A percentile compares a stretch with the other conserved stretches of the same genome.
Evolutionary conservation across 1,284 basidiomycete genomes (phyloP).

Genomic region (Malassezia sympodialis): DNA sequence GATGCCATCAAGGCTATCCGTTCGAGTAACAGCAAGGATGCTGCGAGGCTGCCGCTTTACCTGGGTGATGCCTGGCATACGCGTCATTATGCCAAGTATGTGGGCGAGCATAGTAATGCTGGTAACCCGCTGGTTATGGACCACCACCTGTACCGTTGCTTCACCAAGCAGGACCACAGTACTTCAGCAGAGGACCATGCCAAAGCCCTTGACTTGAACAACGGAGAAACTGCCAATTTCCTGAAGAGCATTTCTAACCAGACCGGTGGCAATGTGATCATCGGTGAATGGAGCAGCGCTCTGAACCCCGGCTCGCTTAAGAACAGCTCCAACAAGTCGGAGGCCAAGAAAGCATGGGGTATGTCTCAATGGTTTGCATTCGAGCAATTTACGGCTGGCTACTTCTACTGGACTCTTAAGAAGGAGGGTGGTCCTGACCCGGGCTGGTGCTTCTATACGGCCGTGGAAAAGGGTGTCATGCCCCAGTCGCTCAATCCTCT

Average conservation of each 20-base stretch:
- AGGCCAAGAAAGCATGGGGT: conserved; percentile 52
- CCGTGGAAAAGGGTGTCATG: conserved; percentile 59
- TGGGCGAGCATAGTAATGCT: conserved; percentile 28
- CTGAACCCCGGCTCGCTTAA: conserved; percentile 60
- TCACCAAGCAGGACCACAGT: conserved; percentile 58
- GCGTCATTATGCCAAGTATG: conserved; percentile 59
- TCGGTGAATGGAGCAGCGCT: conserved; percentile 70
- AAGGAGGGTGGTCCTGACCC: conserved; percentile 62
- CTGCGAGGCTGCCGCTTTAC: conserved; percentile 50
- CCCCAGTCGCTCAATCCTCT: conserved; percentile 46
- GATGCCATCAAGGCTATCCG: conserved; percentile 57
- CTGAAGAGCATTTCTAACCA: conserved; percentile 32
- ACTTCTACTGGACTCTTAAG: conserved; percentile 82
- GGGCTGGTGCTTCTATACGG: conserved; percentile 68
- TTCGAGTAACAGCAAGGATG: conserved; percentile 16
- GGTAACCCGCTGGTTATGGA: conserved; percentile 59
- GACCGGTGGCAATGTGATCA: conserved; percentile 58
- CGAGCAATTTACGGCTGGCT: conserved; percentile 61
- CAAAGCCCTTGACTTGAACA: conserved; percentile 21
- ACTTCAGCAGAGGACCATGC: conserved; percentile 57
- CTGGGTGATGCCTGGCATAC: conserved; percentile 70
- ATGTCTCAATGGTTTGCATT: conserved; percentile 62
- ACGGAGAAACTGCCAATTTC: conserved; percentile 24
- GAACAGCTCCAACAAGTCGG: conserved; percentile 16
- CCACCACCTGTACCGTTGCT: conserved; percentile 77